A percentile compares a stretch with the other conserved stretches of the same genome.
Conservation (phyloP, 352 stramenopile species). For the Lagenidium sp. region DNA sequence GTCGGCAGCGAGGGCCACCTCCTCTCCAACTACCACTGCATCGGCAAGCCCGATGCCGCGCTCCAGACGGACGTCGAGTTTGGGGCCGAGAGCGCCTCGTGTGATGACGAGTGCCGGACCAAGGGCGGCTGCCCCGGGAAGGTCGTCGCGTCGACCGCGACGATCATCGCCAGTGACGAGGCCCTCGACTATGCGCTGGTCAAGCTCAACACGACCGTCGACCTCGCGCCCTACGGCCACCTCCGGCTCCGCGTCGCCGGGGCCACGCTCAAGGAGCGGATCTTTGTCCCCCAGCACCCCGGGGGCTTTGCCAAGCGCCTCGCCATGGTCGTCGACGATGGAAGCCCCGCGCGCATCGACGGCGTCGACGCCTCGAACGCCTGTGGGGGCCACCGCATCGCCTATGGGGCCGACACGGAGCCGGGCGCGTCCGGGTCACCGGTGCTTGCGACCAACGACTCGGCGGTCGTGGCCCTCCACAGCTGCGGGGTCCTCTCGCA, state of each 20-base stretch:
- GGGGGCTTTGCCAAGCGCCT: slow-evolving; percentile 9
- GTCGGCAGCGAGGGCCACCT: slow-evolving; percentile 20
- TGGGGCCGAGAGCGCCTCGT: slow-evolving; percentile 17
- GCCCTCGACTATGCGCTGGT: slow-evolving; percentile 18
- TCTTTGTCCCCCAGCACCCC: slow-evolving; percentile 11
- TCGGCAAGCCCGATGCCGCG: slow-evolving; percentile 6
- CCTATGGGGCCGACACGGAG: slow-evolving; percentile 15
- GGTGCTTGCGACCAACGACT: slow-evolving; percentile 5
- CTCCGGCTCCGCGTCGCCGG: slow-evolving; percentile 10
- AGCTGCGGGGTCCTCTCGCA: slow-evolving; percentile 8
- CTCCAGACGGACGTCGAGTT: slow-evolving; percentile 9
- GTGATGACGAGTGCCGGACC: slow-evolving; percentile 29
- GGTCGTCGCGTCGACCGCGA: slow-evolving; percentile 7
- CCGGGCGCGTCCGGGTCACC: slow-evolving; percentile 10
- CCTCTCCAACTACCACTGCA: slow-evolving; percentile 22
- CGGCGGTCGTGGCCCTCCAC: slow-evolving; percentile 13
- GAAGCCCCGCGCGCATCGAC: slow-evolving; percentile 5
- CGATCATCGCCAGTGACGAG: slow-evolving; percentile 8
- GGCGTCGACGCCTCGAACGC: slow-evolving; percentile 5
- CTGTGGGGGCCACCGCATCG: slow-evolving; percentile 9
- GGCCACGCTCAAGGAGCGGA: slow-evolving; percentile 3
- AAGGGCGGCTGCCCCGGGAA: slow-evolving; percentile 25
- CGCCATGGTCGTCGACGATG: slow-evolving; percentile 9
- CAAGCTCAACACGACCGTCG: slow-evolving; percentile 15
- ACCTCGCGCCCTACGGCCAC: slow-evolving; percentile 10